These are phyloP conservation scores for Dictyostelium capitatum DNA, from an alignment of 78 protist genomes.

Conservation along the genomic window DNA sequence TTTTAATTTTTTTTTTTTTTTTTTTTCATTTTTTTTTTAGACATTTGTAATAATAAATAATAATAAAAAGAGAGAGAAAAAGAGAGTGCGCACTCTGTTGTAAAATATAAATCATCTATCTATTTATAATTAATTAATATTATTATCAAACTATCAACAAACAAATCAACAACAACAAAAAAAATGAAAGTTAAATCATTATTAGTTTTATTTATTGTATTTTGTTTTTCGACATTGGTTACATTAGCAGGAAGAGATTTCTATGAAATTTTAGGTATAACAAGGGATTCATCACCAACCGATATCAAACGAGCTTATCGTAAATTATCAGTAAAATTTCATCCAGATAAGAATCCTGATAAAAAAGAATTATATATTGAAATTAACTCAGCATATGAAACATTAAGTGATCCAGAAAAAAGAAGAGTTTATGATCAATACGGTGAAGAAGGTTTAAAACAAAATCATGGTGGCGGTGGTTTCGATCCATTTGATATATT, in stretches of 20 bases:
- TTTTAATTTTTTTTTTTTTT: too few species aligned
- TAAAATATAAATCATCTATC: too few species aligned
- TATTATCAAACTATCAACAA: too few species aligned
- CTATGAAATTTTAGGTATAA: slow-evolving; percentile 84
- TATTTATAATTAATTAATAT: too few species aligned
- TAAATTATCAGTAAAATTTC: slow-evolving; percentile 87
- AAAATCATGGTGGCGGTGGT: slow-evolving; percentile 74
- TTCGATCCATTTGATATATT: slow-evolving; percentile 68
- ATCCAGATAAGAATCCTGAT: slow-evolving; percentile 93
- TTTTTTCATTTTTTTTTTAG: too few species aligned
- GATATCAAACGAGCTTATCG: slow-evolving; percentile 91
- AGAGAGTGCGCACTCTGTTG: too few species aligned
- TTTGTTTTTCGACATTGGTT: background rate
- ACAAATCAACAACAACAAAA: background rate
- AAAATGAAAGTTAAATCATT: slow-evolving; percentile 11
- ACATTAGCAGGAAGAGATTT: slow-evolving; percentile 76
- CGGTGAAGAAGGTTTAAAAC: slow-evolving; percentile 95
- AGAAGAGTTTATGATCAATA: slow-evolving; percentile 91
- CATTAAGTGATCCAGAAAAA: slow-evolving; percentile 92
- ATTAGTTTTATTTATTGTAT: background rate
- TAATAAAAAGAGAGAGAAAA: too few species aligned
- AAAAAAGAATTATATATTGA: slow-evolving; percentile 53
- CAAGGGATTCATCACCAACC: slow-evolving; percentile 80
- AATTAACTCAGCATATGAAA: slow-evolving; percentile 89
- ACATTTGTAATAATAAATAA: too few species aligned